phyloP scores from a whole-genome alignment of 2,329 filamentous ascomycete species.

The Beauveria caledonica region DNA sequence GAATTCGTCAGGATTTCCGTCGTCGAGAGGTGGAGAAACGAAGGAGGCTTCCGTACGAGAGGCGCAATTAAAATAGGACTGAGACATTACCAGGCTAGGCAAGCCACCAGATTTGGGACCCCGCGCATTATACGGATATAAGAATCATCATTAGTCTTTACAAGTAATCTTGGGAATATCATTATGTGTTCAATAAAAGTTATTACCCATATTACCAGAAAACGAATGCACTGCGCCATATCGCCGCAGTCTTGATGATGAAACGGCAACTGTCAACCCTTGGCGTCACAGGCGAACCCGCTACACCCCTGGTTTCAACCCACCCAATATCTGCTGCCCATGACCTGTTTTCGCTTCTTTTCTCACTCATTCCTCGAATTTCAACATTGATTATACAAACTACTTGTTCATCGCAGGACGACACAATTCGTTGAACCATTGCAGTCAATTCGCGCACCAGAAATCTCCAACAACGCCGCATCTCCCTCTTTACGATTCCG shows the following conservation, averaged over 20 bases:
- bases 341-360: not conserved
- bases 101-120: not conserved
- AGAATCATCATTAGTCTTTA: not conserved
- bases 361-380: not conserved
- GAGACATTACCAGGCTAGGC: not conserved
- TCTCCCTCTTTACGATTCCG: too few relatives aligned
- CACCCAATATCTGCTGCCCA: slow-evolving; percentile 10
- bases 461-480: not conserved
- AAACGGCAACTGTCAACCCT: slow-evolving; percentile 2
- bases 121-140: not conserved
- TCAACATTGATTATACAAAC: not conserved
- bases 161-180: not conserved
- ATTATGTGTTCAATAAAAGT: not conserved
- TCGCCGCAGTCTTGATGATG: not conserved
- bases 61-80: not conserved
- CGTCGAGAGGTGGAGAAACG: not conserved
- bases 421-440: not conserved
- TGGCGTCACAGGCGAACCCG: slow-evolving; percentile 10
- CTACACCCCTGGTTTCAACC: slow-evolving; percentile 14
- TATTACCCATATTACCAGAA: not conserved
- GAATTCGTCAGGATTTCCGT: not conserved
- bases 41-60: not conserved
- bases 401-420: not conserved
- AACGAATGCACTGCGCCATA: not conserved
- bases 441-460: not conserved